Conservation (phyloP, 2,329 filamentous ascomycete genomes). For the Gliomastix tumulicola region DNA sequence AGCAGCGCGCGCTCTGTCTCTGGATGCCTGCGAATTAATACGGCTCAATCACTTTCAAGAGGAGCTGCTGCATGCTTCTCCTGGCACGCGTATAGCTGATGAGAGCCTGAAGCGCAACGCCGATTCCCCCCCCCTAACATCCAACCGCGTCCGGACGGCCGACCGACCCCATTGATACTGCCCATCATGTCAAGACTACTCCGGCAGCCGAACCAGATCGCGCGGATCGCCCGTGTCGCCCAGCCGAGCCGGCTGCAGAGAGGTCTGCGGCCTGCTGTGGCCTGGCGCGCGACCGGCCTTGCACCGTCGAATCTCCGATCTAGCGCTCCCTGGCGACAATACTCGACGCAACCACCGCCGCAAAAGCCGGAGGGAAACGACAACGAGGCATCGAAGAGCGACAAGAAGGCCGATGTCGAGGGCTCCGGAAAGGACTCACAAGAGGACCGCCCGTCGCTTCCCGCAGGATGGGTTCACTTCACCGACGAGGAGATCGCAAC, state of each 20-base stretch:
- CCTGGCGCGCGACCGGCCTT: slow-evolving; percentile 22
- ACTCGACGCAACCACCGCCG: slow-evolving; percentile 28
- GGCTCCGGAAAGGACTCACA: slow-evolving; percentile 19
- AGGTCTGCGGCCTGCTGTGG: slow-evolving; percentile 25
- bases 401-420: slow-evolving; percentile 2
- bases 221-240: slow-evolving; percentile 52
- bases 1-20: no score
- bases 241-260: slow-evolving; percentile 43
- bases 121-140: no score
- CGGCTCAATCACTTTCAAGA: no score
- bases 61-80: no score
- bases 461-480: slow-evolving; percentile 39
- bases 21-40: no score
- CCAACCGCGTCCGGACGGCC: no score
- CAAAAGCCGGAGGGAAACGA: slow-evolving; percentile 13
- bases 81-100: no score
- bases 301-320: slow-evolving; percentile 25
- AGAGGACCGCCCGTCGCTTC: slow-evolving; percentile 14
- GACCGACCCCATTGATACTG: no score
- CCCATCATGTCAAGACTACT: slow-evolving; percentile 57
- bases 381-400: slow-evolving; percentile 8
- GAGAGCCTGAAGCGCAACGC: no score
- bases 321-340: slow-evolving; percentile 24
- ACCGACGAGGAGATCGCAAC: no score
- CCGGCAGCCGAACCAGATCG: slow-evolving; percentile 59